These are phyloP conservation scores for Antitrichia curtipendula DNA, from an alignment of 225 moss, liverwort and hornwort genomes.

Conservation along the genomic window DNA sequence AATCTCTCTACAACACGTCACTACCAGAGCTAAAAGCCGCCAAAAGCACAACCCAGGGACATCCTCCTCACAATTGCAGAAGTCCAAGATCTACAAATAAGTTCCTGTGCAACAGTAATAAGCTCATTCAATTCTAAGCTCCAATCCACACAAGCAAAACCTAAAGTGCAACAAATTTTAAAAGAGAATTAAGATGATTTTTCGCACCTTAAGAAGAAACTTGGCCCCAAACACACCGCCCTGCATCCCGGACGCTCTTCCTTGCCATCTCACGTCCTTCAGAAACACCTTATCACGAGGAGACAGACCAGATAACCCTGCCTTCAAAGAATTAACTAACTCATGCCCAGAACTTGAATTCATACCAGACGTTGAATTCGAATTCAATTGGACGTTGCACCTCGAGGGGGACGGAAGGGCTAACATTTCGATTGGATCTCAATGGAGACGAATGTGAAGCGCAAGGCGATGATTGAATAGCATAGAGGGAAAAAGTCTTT, in stretches of 20 bases:
- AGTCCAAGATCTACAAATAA: not conserved
- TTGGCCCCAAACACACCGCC: not conserved
- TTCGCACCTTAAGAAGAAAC: not conserved
- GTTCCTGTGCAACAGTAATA: not conserved
- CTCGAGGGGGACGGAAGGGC: not conserved
- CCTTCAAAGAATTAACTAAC: not conserved
- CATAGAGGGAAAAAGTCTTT: not conserved
- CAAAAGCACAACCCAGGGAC: not conserved
- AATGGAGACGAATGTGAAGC: not conserved
- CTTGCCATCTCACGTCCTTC: not conserved
- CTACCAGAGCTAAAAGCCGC: not conserved
- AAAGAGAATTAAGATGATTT: not conserved
- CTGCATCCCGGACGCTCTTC: not conserved
- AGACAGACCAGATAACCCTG: not conserved
- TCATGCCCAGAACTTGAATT: not conserved
- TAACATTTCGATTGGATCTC: not conserved
- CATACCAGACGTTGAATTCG: not conserved
- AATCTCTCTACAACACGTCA: not conserved
- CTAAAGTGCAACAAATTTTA: not conserved
- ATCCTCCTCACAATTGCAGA: not conserved
- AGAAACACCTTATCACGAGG: not conserved
- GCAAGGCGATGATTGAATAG: not conserved
- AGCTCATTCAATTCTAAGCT: not conserved
- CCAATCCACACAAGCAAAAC: not conserved
- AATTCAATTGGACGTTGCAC: not conserved